These are phyloP conservation scores for Pythium vanterpoolii DNA, from an alignment of 352 stramenopile species.

Conservation along the genomic window DNA sequence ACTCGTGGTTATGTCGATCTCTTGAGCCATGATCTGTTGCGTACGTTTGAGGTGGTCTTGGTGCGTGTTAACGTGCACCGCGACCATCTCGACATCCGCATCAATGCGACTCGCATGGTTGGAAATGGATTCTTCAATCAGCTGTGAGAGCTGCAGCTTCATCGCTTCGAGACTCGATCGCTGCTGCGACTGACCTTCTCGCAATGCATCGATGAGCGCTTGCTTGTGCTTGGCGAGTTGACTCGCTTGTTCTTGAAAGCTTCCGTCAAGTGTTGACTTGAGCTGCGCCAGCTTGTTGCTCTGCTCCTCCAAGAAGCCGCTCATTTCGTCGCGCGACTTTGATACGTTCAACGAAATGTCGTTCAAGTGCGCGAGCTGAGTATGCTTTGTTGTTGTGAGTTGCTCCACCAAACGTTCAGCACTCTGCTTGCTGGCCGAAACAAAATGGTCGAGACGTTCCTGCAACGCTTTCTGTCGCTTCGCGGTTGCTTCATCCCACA, in stretches of 20 bases:
- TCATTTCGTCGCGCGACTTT: slow-evolving; percentile 26
- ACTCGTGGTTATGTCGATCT: slow-evolving; percentile 20
- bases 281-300: slow-evolving; percentile 21
- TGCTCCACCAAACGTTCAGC: slow-evolving; percentile 13
- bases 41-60: slow-evolving; percentile 17
- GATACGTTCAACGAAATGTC: slow-evolving; percentile 22
- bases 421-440: slow-evolving; percentile 19
- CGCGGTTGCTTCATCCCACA: neutral
- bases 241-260: slow-evolving; percentile 20
- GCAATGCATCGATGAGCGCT: slow-evolving; percentile 20
- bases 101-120: slow-evolving; percentile 20
- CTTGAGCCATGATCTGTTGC: slow-evolving; percentile 17
- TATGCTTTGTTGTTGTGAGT: slow-evolving; percentile 11
- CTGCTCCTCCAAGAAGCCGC: slow-evolving; percentile 26
- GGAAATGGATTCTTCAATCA: slow-evolving; percentile 25
- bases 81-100: slow-evolving; percentile 22
- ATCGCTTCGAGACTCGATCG: slow-evolving; percentile 19
- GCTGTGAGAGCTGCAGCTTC: slow-evolving; percentile 23
- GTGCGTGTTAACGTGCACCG: slow-evolving; percentile 18
- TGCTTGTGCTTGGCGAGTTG: slow-evolving; percentile 24
- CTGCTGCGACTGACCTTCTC: slow-evolving; percentile 23
- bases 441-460: slow-evolving; percentile 18
- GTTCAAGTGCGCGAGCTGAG: slow-evolving; percentile 15
- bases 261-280: slow-evolving; percentile 17
- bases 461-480: slow-evolving; percentile 14